phyloP scores from a whole-genome alignment of 257 asterid genomes.

The Plantago elongata region DNA sequence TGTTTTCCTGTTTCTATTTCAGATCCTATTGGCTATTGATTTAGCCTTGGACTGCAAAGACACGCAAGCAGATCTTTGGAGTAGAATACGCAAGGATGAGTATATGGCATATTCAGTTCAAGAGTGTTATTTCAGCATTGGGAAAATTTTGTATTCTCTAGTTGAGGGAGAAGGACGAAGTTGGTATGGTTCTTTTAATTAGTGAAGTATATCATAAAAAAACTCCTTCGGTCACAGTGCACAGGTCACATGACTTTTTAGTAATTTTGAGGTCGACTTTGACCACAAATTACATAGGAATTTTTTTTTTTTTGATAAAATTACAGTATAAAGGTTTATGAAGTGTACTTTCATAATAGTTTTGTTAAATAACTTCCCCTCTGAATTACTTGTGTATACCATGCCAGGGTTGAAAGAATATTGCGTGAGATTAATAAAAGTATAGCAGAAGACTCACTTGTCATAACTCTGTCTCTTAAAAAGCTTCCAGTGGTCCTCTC shows the following conservation, averaged over 20 bases:
- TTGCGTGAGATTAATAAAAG: slow-evolving; percentile 88
- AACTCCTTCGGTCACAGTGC: neutral
- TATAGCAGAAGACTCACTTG: slow-evolving; percentile 76
- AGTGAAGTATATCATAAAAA: slow-evolving; percentile 3
- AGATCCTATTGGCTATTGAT: slow-evolving; percentile 93
- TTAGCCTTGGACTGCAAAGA: slow-evolving; percentile 98
- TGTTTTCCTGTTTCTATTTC: slow-evolving; percentile 14
- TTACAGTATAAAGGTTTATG: too few relatives aligned
- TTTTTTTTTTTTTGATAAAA: too few relatives aligned
- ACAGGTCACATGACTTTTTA: too few relatives aligned
- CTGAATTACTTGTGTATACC: slow-evolving; percentile 14
- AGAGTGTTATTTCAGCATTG: slow-evolving; percentile 89
- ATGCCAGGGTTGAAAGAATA: slow-evolving; percentile 87
- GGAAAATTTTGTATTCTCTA: slow-evolving; percentile 76
- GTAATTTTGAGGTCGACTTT: too few relatives aligned
- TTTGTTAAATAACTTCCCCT: neutral
- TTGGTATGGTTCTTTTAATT: slow-evolving; percentile 44
- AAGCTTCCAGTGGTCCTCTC: slow-evolving; percentile 80
- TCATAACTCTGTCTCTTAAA: slow-evolving; percentile 60
- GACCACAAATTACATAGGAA: too few relatives aligned
- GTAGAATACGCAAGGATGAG: slow-evolving; percentile 82
- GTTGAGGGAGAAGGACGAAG: slow-evolving; percentile 97
- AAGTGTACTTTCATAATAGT: too few relatives aligned
- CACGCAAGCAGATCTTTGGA: slow-evolving; percentile 85
- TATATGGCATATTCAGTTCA: slow-evolving; percentile 98